Evolutionary conservation across 371 early-diverging fungal species (phyloP).

Genomic region (Mucor ambiguus): DNA sequence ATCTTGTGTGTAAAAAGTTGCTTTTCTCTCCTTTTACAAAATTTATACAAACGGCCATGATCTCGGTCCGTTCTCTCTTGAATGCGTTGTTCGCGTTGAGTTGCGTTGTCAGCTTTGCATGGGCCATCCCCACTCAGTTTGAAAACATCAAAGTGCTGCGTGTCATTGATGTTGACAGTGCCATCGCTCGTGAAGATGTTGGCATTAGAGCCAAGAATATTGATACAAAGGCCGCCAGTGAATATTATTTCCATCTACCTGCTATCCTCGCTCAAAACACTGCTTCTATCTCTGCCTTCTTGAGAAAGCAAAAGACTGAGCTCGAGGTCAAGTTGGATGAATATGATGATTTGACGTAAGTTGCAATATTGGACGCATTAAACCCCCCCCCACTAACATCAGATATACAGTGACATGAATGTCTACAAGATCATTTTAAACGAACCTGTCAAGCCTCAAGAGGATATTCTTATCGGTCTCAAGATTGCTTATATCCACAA

Average conservation of each 20-base stretch:
- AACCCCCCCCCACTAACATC: background rate
- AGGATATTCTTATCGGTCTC: conserved; percentile 70
- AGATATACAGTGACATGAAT: conserved; percentile 45
- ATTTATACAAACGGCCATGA: conserved; percentile 11
- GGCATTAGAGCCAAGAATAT: conserved; percentile 62
- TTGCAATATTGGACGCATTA: background rate
- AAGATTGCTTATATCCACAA: conserved; percentile 59
- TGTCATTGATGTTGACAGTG: conserved; percentile 62
- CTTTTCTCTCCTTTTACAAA: conserved; percentile 4
- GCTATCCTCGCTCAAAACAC: conserved; percentile 30
- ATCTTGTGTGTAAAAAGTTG: background rate
- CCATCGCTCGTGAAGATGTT: conserved; percentile 65
- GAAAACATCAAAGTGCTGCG: conserved; percentile 67
- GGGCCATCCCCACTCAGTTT: conserved; percentile 44
- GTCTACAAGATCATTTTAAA: conserved; percentile 66
- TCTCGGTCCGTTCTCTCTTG: conserved; percentile 21
- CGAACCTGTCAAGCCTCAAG: conserved; percentile 62
- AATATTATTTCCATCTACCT: conserved; percentile 62
- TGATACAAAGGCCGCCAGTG: conserved; percentile 38
- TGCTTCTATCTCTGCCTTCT: conserved; percentile 52
- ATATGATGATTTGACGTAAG: conserved; percentile 45
- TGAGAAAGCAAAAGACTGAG: conserved; percentile 55
- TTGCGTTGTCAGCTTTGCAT: conserved; percentile 8
- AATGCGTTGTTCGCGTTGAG: conserved; percentile 17
- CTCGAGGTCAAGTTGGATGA: conserved; percentile 34